Conservation (phyloP, 306 rosid species). For the Prunus kanzakura region DNA sequence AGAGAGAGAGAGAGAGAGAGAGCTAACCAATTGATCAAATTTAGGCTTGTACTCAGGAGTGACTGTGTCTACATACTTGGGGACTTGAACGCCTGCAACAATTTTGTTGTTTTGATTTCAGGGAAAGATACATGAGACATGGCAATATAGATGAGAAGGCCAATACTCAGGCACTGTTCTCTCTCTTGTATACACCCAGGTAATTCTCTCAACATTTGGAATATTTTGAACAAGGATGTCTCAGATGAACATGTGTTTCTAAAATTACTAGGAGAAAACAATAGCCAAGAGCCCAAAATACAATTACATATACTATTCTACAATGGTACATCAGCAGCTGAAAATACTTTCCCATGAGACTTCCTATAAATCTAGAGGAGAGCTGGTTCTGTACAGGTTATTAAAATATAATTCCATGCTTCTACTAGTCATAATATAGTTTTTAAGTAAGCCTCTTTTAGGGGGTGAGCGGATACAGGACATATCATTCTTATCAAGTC, state of each 20-base stretch:
- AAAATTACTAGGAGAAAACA: not conserved
- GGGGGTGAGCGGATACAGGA: not conserved
- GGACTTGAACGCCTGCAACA: conserved; percentile 75
- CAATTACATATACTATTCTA: not conserved
- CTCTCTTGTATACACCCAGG: not conserved
- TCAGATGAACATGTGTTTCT: not conserved
- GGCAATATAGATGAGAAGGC: not conserved
- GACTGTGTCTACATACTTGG: conserved; percentile 87
- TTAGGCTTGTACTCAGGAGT: conserved; percentile 91
- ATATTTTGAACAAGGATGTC: not conserved
- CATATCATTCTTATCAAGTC: not conserved
- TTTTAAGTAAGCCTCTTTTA: not conserved
- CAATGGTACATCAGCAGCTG: not conserved
- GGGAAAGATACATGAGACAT: not conserved
- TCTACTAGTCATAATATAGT: not conserved
- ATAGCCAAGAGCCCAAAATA: not conserved
- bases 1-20: not conserved
- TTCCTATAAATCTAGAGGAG: not conserved
- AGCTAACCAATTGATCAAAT: conserved; percentile 66
- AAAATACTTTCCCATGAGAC: not conserved
- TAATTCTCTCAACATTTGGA: not conserved
- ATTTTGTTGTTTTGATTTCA: not conserved
- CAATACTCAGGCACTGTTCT: not conserved
- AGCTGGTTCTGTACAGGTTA: not conserved
- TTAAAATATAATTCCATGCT: not conserved